Evolutionary conservation across 2,329 filamentous ascomycete genomes (phyloP), one percentile per base, ranked within the genome.

Genomic region (Ophiostoma perfectum): DNA sequence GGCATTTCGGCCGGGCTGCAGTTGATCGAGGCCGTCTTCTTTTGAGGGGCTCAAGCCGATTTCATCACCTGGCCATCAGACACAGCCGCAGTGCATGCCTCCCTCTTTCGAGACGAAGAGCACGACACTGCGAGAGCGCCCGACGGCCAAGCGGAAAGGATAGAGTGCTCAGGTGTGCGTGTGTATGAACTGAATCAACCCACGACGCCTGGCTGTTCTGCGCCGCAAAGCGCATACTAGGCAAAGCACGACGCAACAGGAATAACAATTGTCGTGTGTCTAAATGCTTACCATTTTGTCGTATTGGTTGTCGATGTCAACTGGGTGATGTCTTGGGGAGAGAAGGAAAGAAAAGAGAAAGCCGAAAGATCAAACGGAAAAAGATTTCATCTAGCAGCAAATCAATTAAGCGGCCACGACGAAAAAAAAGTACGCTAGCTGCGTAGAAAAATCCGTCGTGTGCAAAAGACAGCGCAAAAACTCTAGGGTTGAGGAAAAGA

Each of bases 251-350:
- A 66, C 75, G 81, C 74, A 79, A 74, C 63, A 12, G 38, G 18
- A 52, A 12, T 6, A 58, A 38, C 55, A 44, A 63, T 16, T 27
- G 78, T 77, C 44, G 64, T 75, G 81, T 52, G 9, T 3, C 12
- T 74, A 80, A 73, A 73, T 81, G 81, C 86, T 88, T 87, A 88
- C 86, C 85, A 88, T 88, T 80, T 83, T 79, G 81, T 81, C 81
- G 79, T 47, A 41, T 67, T 27, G 77, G 77, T 80, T 77, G 81
- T 79, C 75, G 47, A 78, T 79, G 78, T 71, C 72, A 69, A 71
- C 70, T 45, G 67, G 27, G 64, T 69, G 67, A 66, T 47, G 70
- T 64, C 63, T 64, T 63, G 63, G 18, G 65, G 70, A 75, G 73
- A 73, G 74, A 75, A 72, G 73, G 76, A 72, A 66, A n/a, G 12